Base-by-base conservation (phyloP, 805 yeast species). In the Candida succiphila region DNA sequence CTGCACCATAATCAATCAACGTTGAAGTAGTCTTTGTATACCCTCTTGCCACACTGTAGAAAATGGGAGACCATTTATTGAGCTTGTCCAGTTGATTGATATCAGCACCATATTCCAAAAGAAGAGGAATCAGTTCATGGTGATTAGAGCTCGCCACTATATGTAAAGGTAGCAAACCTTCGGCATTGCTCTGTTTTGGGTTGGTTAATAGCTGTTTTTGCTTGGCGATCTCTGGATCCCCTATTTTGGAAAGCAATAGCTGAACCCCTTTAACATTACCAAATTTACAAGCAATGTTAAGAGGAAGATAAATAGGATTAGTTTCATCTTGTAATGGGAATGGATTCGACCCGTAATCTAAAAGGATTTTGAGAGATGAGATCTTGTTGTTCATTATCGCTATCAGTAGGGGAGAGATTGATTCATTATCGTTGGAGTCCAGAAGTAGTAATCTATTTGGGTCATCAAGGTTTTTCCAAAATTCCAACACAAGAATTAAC, bases 1-100 rank as follows among this genome's bases (percentile, higher is more conserved):
- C 69, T 1, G 96, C 96, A 5, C 89, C 88, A 38, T 66, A 70
- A 17, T 72, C 70, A 15, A 92, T 69, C 37, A 92, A 64, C 31
- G 75, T 82, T 40, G 67, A 67, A 0, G 94, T 81, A 3, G 92
- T 75, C 28, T 67, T 59, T 4, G 67, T 68, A 51, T 81, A 85
- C 2, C 96, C 96, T 44, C 84, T 89, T 42, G 76, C 74, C 2
- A 88, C 88, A 16, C 95, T 84, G 54, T 92, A 89, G 48, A 87
- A 85, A 3, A 92, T 68, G 0, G 97, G 95, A 0, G 96, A 78
- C 96, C 97, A 92, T 45, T 80, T 81, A 51, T 88, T 87, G 36
- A 86, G 75, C 34, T 84, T 81, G 56, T 92, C 97, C 7, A 78
- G 47, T 38, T 73, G 77, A 55, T 92, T 83, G 5, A 89, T 74